phyloP scores from a whole-genome alignment of 805 yeast species.

The Myxozyma vanderwaltii region DNA sequence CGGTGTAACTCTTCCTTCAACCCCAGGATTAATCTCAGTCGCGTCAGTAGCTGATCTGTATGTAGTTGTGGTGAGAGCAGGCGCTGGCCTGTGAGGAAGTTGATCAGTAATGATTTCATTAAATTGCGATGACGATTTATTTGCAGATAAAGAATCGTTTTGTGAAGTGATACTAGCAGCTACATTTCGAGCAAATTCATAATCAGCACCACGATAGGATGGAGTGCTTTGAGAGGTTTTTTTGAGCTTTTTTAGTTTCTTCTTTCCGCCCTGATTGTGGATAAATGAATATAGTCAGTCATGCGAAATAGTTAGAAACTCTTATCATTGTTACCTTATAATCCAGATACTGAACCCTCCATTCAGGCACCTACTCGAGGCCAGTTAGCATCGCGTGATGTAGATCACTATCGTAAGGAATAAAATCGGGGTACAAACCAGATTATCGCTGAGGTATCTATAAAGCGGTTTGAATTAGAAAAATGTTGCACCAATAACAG shows the following conservation, averaged over 20 bases:
- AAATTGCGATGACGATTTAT: background rate
- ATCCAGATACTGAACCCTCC: conserved; percentile 49
- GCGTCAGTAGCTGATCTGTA: background rate
- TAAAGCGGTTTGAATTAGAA: background rate
- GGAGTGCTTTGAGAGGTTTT: background rate
- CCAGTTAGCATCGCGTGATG: background rate
- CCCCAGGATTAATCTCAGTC: background rate
- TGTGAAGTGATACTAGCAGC: background rate
- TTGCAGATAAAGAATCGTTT: background rate
- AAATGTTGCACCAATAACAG: background rate
- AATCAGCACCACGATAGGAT: background rate
- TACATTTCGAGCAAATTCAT: background rate
- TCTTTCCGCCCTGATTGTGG: conserved; percentile 49
- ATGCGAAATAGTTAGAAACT: background rate
- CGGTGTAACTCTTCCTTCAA: conserved; percentile 23
- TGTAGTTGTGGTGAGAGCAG: background rate
- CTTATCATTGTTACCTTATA: conserved; percentile 39
- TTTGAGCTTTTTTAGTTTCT: conserved; percentile 50
- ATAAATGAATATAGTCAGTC: background rate
- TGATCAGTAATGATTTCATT: background rate
- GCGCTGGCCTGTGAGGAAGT: background rate
- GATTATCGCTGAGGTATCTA: conserved; percentile 40
- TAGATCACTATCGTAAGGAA: too few relatives aligned
- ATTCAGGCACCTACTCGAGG: conserved; percentile 45
- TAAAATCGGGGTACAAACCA: conserved; percentile 29